These are phyloP conservation scores for Achaetomium macrosporum DNA, from an alignment of 2,329 filamentous ascomycete species.

Conservation along the genomic window DNA sequence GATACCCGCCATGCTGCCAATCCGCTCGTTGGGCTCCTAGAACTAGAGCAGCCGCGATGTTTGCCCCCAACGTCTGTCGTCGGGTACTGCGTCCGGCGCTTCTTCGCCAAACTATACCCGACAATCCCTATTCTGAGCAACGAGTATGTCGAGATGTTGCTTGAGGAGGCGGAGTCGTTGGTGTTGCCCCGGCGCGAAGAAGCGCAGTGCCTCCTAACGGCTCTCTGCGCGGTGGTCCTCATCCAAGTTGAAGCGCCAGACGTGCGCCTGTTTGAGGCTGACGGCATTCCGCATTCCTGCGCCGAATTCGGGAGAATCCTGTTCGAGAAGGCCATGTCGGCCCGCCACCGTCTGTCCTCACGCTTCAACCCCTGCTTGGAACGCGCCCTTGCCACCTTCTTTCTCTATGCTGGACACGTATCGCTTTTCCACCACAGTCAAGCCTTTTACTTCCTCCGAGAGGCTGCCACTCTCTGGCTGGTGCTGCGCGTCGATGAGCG, in stretches of 20 bases:
- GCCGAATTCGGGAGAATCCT: background rate
- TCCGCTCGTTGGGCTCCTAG: background rate
- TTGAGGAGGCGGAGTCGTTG: background rate
- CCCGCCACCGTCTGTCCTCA: background rate
- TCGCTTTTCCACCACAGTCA: conserved; percentile 10
- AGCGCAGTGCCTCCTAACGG: conserved; percentile 1
- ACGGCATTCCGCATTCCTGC: conserved; percentile 2
- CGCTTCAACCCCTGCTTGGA: conserved; percentile 3
- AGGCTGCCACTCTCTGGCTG: conserved; percentile 1
- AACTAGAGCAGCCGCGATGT: background rate
- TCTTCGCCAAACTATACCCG: conserved; percentile 2
- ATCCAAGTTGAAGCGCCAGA: conserved; percentile 4
- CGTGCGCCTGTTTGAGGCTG: background rate
- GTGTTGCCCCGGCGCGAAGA: background rate
- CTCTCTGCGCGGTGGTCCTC: conserved; percentile 3
- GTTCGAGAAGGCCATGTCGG: conserved; percentile 3
- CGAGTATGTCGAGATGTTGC: conserved; percentile 3
- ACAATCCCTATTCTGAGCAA: conserved; percentile 6
- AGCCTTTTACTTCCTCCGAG: conserved; percentile 3
- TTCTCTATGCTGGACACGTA: conserved; percentile 8
- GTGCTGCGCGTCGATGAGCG: conserved; percentile 1
- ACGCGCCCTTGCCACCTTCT: conserved; percentile 4
- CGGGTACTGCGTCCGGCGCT: conserved; percentile 4
- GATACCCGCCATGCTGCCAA: background rate
- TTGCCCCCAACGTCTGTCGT: background rate